phyloP scores from a whole-genome alignment of 2,329 filamentous ascomycete species.

The Fusarium robinianum region DNA sequence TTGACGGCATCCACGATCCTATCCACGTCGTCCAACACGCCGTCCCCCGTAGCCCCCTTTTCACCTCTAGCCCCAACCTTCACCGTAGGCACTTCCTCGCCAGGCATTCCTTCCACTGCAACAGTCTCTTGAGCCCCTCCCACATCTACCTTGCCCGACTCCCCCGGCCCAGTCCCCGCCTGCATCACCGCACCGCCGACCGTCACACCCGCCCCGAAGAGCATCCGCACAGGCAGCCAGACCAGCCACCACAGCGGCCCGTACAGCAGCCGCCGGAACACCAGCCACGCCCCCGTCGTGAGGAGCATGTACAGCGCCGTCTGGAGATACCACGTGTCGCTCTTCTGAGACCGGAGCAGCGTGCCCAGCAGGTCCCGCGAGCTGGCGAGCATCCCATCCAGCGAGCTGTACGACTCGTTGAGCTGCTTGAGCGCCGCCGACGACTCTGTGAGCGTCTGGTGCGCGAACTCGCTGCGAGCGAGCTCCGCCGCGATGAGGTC shows the following conservation, averaged over 20 bases:
- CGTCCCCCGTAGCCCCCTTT: conserved; percentile 36
- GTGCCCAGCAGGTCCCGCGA: conserved; percentile 77
- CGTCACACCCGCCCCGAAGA: conserved; percentile 63
- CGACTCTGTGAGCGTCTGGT: conserved; percentile 83
- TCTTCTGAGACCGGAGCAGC: conserved; percentile 86
- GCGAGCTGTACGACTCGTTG: conserved; percentile 76
- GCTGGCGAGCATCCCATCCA: conserved; percentile 76
- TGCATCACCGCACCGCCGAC: conserved; percentile 58
- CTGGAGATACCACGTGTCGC: conserved; percentile 96
- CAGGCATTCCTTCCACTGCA: conserved; percentile 43
- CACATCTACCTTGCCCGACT: conserved; percentile 36
- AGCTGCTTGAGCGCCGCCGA: conserved; percentile 81
- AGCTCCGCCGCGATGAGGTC: conserved; percentile 85
- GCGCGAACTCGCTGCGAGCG: conserved; percentile 83
- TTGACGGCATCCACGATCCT: conserved; percentile 56
- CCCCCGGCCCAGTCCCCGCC: conserved; percentile 32
- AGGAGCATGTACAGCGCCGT: conserved; percentile 83
- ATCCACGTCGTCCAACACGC: conserved; percentile 58
- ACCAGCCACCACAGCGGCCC: conserved; percentile 90
- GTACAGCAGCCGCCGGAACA: conserved; percentile 84
- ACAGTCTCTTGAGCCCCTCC: conserved; percentile 40
- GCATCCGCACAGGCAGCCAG: conserved; percentile 75
- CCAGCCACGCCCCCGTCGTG: conserved; percentile 78
- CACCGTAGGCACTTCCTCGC: conserved; percentile 54
- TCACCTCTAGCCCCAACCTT: conserved; percentile 45